A percentile compares a stretch with the other conserved stretches of the same genome.
phyloP scores from a whole-genome alignment of 495 filamentous ascomycete species.

The Achaetomiella virescens region DNA sequence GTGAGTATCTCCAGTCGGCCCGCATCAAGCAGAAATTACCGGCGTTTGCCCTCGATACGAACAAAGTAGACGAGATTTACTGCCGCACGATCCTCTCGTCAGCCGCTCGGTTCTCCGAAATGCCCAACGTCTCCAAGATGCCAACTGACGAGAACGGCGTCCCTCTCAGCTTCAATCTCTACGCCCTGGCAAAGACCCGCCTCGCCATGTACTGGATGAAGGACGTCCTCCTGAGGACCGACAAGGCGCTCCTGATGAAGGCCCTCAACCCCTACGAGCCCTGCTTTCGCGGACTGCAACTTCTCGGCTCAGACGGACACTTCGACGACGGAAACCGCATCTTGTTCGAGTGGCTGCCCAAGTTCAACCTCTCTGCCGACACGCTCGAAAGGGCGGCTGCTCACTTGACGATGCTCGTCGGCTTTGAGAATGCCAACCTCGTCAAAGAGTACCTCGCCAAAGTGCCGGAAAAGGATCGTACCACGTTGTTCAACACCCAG shows the following conservation, averaged over 20 bases:
- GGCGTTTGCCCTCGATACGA: neutral
- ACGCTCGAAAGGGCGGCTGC: neutral
- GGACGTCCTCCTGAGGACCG: neutral
- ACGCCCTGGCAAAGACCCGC: neutral
- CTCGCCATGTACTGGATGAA: neutral
- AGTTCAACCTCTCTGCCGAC: neutral
- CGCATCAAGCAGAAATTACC: neutral
- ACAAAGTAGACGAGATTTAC: neutral
- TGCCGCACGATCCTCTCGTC: neutral
- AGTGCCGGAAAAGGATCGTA: neutral
- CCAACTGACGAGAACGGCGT: neutral
- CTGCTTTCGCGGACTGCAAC: neutral
- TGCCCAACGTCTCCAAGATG: neutral
- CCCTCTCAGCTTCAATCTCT: neutral
- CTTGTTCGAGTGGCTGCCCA: neutral
- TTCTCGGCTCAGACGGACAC: neutral
- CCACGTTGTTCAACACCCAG: neutral
- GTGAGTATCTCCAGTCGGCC: slow-evolving; percentile 10
- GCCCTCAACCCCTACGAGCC: neutral
- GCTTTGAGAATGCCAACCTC: neutral
- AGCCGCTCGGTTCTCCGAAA: neutral
- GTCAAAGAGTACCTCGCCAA: neutral
- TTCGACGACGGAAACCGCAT: neutral
- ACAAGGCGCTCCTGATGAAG: neutral
- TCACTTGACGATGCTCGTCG: slow-evolving; percentile 1